These are phyloP conservation scores for Globisporangium radiosum DNA, from an alignment of 352 stramenopile genomes.

Conservation along the genomic window DNA sequence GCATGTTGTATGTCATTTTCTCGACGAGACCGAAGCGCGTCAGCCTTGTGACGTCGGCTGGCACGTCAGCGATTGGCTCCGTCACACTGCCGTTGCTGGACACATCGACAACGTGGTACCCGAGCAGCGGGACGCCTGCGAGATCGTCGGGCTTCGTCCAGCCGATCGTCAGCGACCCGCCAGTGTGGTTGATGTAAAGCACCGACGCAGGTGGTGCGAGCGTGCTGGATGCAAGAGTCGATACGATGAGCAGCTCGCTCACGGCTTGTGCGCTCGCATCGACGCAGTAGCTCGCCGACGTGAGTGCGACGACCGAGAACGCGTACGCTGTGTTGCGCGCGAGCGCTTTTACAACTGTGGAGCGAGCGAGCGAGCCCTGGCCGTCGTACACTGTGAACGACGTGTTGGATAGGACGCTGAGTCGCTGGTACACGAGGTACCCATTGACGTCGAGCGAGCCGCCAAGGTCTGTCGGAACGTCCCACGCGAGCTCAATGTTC, in stretches of 20 bases:
- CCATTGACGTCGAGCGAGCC: conserved; percentile 30
- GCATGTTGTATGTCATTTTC: conserved; percentile 36
- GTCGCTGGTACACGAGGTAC: conserved; percentile 46
- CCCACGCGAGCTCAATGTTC: conserved; percentile 51
- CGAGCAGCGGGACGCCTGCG: conserved; percentile 32
- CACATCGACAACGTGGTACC: conserved; percentile 28
- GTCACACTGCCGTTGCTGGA: conserved; percentile 3
- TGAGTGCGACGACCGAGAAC: conserved; percentile 45
- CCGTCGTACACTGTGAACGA: conserved; percentile 52
- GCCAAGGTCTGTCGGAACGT: conserved; percentile 38
- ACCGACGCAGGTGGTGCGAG: conserved; percentile 20
- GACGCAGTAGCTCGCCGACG: conserved; percentile 39
- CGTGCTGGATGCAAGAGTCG: conserved; percentile 25
- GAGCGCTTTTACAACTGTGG: conserved; percentile 23
- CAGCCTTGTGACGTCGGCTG: conserved; percentile 17
- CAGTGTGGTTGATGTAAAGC: conserved; percentile 19
- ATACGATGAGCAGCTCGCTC: conserved; percentile 22
- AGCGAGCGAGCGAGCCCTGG: conserved; percentile 24
- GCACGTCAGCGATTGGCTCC: conserved; percentile 1
- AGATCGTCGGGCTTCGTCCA: conserved; percentile 44
- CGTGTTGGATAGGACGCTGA: conserved; percentile 9
- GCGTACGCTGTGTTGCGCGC: conserved; percentile 23
- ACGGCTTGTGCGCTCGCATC: conserved; percentile 16
- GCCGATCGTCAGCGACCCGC: conserved; percentile 34
- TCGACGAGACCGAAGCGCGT: conserved; percentile 35